Percentiles rank a stretch among this genome's conserved stretches.
These are phyloP conservation scores for Fusarium kyushuense DNA, from an alignment of 2,329 filamentous ascomycete genomes.

Conservation along the genomic window DNA sequence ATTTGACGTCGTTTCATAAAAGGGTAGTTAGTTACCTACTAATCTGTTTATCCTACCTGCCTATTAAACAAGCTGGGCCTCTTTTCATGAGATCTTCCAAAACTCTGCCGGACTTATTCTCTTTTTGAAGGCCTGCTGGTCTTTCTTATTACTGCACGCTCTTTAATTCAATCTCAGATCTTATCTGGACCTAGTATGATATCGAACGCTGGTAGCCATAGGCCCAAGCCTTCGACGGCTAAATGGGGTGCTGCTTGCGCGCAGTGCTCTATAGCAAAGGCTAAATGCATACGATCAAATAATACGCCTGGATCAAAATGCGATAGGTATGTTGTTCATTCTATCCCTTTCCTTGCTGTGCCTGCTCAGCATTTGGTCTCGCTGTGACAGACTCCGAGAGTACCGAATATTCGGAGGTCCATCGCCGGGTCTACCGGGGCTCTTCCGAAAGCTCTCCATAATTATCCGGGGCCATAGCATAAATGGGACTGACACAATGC, in stretches of 20 bases:
- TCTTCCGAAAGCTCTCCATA: conserved; percentile 28
- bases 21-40: neutral
- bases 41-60: neutral
- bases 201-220: conserved; percentile 25
- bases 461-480: conserved; percentile 15
- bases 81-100: conserved; percentile 17
- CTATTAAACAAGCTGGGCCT: conserved; percentile 1
- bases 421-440: conserved; percentile 24
- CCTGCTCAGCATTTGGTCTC: neutral
- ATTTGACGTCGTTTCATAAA: conserved; percentile 24
- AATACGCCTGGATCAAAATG: conserved; percentile 56
- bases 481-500: conserved; percentile 27
- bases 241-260: conserved; percentile 65
- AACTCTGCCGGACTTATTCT: conserved; percentile 47
- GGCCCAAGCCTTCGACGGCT: conserved; percentile 53
- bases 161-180: conserved; percentile 19
- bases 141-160: conserved; percentile 17
- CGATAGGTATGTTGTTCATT: conserved; percentile 54
- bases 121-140: conserved; percentile 5
- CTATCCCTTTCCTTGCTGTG: neutral
- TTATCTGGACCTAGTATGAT: conserved; percentile 13
- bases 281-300: conserved; percentile 62
- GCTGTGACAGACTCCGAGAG: conserved; percentile 7
- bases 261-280: conserved; percentile 62
- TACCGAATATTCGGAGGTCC: conserved; percentile 14